These are phyloP conservation scores for Diddensiella caesifluorescens DNA, from an alignment of 805 yeast species.

Conservation along the genomic window DNA sequence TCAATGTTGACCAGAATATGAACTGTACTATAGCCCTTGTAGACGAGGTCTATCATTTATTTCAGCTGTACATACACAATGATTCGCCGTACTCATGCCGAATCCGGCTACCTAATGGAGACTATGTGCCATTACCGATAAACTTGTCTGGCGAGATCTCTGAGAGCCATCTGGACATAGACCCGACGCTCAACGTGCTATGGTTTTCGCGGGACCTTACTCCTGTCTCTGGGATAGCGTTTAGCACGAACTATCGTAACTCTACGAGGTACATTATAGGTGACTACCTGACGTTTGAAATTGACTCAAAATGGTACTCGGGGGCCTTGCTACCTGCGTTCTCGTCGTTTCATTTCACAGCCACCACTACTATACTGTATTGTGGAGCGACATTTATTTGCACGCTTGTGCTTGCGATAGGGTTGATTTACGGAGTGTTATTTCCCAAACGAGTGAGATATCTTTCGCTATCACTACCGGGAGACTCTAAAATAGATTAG, in stretches of 20 bases:
- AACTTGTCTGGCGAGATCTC: conserved; percentile 15
- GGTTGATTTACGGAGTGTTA: too few relatives aligned
- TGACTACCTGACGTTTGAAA: conserved; percentile 49
- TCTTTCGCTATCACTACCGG: too few relatives aligned
- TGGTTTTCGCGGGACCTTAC: conserved; percentile 2
- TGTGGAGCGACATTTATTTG: too few relatives aligned
- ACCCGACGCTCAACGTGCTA: conserved; percentile 14
- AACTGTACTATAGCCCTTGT: conserved; percentile 58
- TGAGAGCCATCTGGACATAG: conserved; percentile 17
- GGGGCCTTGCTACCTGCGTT: conserved; percentile 14
- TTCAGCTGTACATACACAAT: conserved; percentile 71
- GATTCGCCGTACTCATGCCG: conserved; percentile 72
- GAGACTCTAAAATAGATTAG: not conserved
- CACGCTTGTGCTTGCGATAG: too few relatives aligned
- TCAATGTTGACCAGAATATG: conserved; percentile 43
- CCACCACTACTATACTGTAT: too few relatives aligned
- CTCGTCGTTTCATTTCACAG: conserved; percentile 12
- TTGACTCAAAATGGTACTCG: conserved; percentile 54
- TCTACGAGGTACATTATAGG: conserved; percentile 50
- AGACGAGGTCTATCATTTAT: conserved; percentile 64
- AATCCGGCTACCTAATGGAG: conserved; percentile 47
- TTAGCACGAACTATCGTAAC: not conserved
- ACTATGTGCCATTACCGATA: conserved; percentile 26
- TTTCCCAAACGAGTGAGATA: too few relatives aligned
- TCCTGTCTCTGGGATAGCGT: not conserved